These are phyloP conservation scores for Kingdonia uniflora DNA, from an alignment of 164 flowering plant genomes.

Conservation along the genomic window DNA sequence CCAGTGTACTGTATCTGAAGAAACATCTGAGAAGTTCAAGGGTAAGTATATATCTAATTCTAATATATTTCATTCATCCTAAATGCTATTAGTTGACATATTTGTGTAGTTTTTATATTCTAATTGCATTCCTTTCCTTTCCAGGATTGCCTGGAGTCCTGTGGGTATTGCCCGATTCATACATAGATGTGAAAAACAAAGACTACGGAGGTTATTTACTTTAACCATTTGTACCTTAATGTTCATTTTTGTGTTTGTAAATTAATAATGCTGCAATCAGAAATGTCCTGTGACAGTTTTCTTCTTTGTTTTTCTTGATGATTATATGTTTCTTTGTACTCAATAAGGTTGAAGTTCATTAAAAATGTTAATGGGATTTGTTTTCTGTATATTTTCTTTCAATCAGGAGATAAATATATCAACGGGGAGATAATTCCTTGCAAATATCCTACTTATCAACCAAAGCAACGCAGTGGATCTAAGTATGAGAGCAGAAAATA, in stretches of 20 bases:
- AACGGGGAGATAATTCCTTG: slow-evolving; percentile 98
- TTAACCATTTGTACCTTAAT: background rate
- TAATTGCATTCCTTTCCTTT: slow-evolving; percentile 2
- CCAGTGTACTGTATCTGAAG: slow-evolving; percentile 89
- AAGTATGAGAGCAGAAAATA: slow-evolving; percentile 68
- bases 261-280: background rate
- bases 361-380: too few relatives aligned
- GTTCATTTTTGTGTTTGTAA: background rate
- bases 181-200: slow-evolving; percentile 91
- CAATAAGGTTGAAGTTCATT: too few relatives aligned
- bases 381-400: too few relatives aligned
- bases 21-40: slow-evolving; percentile 90
- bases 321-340: too few relatives aligned
- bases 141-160: slow-evolving; percentile 95
- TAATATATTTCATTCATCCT: background rate
- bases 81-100: background rate
- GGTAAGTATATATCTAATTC: slow-evolving; percentile 25
- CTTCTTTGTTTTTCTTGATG: background rate
- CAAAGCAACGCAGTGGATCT: slow-evolving; percentile 53
- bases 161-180: slow-evolving; percentile 97
- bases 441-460: slow-evolving; percentile 87
- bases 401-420: slow-evolving; percentile 73
- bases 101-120: background rate
- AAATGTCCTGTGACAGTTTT: background rate
- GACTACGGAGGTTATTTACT: slow-evolving; percentile 82